Evolutionary conservation across 2,329 filamentous ascomycete genomes (phyloP).

Genomic region (Xylariaceae sp.): DNA sequence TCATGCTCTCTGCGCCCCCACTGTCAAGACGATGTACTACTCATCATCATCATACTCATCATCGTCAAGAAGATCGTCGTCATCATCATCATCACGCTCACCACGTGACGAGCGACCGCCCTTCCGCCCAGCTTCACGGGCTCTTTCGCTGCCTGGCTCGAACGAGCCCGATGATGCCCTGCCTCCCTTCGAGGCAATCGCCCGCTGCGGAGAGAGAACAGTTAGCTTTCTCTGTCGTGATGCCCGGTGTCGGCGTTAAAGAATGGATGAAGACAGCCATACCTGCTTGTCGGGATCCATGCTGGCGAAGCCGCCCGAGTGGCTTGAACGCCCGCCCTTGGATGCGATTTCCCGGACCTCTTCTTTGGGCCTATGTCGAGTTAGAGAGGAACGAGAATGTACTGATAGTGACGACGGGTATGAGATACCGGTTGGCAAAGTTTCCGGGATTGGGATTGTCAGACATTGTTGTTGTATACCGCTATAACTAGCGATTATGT

Average conservation of each 20-base stretch:
- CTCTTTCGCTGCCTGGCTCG: constrained; percentile 11
- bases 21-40: too few species aligned
- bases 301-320: constrained; percentile 4
- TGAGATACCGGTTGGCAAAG: constrained; percentile 14
- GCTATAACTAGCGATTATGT: too few species aligned
- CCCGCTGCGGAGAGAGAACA: not conserved
- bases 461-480: not conserved
- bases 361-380: constrained; percentile 7
- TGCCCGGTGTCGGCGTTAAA: too few species aligned
- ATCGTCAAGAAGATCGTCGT: too few species aligned
- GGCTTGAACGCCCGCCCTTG: constrained; percentile 10
- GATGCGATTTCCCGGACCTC: constrained; percentile 13
- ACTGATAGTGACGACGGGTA: too few species aligned
- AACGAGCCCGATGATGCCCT: constrained; percentile 12
- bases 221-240: not conserved
- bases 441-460: not conserved
- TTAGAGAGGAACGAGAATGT: not conserved
- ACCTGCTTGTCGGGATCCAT: constrained; percentile 13
- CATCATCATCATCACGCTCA: too few species aligned
- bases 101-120: constrained; percentile 1
- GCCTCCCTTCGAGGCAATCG: constrained; percentile 12
- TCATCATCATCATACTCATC: too few species aligned
- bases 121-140: constrained; percentile 7
- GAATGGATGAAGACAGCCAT: not conserved
- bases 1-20: too few species aligned